Evolutionary conservation across 176 grass and related monocot genomes (phyloP).

Genomic region (Oryza australiensis): DNA sequence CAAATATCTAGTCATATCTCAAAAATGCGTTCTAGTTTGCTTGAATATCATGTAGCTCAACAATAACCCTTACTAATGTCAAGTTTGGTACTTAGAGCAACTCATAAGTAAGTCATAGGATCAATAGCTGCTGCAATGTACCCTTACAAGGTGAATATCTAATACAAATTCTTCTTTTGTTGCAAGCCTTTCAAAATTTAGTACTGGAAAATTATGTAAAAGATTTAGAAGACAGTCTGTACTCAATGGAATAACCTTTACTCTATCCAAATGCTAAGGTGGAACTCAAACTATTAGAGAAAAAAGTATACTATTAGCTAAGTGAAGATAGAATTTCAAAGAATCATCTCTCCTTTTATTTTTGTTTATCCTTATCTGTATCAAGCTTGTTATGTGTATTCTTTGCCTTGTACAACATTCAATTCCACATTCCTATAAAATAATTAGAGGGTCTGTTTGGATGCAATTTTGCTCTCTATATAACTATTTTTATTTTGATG

Average conservation of each 20-base stretch:
- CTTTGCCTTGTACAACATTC: background rate
- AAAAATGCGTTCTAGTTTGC: background rate
- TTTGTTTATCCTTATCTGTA: background rate
- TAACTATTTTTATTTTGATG: slow-evolving; percentile 14
- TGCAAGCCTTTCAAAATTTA: background rate
- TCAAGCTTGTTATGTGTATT: slow-evolving; percentile 10
- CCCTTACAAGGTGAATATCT: slow-evolving; percentile 25
- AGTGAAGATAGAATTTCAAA: background rate
- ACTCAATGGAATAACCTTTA: background rate
- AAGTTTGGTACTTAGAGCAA: slow-evolving; percentile 9
- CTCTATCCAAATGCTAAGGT: background rate
- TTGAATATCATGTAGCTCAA: slow-evolving; percentile 4
- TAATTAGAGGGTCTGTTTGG: background rate
- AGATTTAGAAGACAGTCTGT: background rate
- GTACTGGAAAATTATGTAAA: background rate
- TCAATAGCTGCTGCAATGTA: background rate
- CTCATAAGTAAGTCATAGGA: slow-evolving; percentile 20
- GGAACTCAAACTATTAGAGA: background rate
- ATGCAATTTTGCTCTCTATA: slow-evolving; percentile 7
- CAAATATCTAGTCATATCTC: slow-evolving; percentile 4
- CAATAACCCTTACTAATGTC: background rate
- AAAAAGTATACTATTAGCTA: background rate
- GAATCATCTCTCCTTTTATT: background rate
- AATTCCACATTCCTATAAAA: background rate
- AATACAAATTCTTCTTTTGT: background rate